Percentiles rank a stretch among this genome's conserved stretches.
phyloP scores from a whole-genome alignment of 2,329 filamentous ascomycete genomes.

The Ophiostoma novo-ulmi region DNA sequence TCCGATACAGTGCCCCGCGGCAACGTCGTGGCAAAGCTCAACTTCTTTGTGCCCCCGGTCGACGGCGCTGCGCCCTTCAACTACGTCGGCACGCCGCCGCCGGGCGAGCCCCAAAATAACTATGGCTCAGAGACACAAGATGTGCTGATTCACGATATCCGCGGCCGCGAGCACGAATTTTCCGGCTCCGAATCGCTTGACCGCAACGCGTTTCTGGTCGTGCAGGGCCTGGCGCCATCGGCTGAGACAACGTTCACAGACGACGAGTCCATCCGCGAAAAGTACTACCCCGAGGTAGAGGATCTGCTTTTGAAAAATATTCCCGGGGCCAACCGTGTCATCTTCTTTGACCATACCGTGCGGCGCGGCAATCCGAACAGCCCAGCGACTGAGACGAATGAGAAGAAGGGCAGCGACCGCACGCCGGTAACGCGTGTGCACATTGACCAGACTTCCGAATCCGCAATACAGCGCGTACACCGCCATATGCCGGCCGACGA shows the following conservation, averaged over 20 bases:
- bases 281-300: constrained; percentile 85
- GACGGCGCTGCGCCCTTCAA: constrained; percentile 59
- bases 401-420: constrained; percentile 36
- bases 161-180: constrained; percentile 54
- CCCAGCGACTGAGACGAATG: neutral
- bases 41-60: constrained; percentile 59
- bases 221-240: constrained; percentile 53
- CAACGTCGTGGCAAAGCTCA: constrained; percentile 55
- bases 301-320: constrained; percentile 61
- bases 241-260: constrained; percentile 58
- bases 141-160: constrained; percentile 65
- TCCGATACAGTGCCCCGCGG: constrained; percentile 46
- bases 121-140: constrained; percentile 47
- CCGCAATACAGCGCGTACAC: constrained; percentile 61
- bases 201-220: constrained; percentile 60
- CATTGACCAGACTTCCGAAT: constrained; percentile 72
- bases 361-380: constrained; percentile 59
- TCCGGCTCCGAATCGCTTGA: constrained; percentile 30
- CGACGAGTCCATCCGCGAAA: constrained; percentile 60
- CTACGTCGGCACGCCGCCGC: constrained; percentile 60
- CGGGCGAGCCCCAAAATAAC: constrained; percentile 61
- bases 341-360: constrained; percentile 85
- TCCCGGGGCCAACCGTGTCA: constrained; percentile 59
- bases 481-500: constrained; percentile 54
- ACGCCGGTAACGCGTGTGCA: constrained; percentile 68